Base-by-base conservation (phyloP, 225 moss, liverwort and hornwort species). In the Sphagnum contortum region DNA sequence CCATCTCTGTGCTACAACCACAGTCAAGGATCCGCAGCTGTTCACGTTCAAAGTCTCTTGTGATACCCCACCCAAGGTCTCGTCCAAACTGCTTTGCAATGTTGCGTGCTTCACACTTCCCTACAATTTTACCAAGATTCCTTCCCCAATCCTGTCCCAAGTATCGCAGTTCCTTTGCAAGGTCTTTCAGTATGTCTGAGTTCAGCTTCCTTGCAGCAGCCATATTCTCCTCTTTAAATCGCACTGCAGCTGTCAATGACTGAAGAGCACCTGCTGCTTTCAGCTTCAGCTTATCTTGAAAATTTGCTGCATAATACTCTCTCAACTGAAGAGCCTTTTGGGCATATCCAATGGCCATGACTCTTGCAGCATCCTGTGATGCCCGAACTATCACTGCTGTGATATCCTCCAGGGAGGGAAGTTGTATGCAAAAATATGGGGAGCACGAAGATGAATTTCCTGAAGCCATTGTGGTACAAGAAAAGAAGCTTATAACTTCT, bases 101-200 rank as follows among this genome's bases (percentile, higher is more conserved):
- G 29, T 76, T 78, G 60, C 47, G 52, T 55, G 78, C 76, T 73
- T 73, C 73, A 61, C 75, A 68, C 46, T 12, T 62, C 13, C 9
- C 64, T 5, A 57, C 44, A 56, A 71, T 48, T 59, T 57, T 67
- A 49, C 78, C 74, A 69, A 85, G 67, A 69, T 78, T 85, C 69
- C 84, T 84, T 55, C 80, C 84, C 84, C 84, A 84, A 58, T 84
- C 84, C 71, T 75, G 80, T 61, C 84, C 84, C 62, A 84, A 78
- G 57, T 78, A 75, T 64, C 85, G 74, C 67, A 85, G 57, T 71
- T 85, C 85, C 71, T 65, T 81, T 64, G 81, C 85, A 70, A 85
- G 64, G 60, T 76, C 81, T 69, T 76, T 74, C 57, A 62, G 73
- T 64, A 85, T 52, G 52, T 52, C 52, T 9, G 9, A 5, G 52